These are phyloP conservation scores for Myxozyma neotropica DNA, from an alignment of 805 yeast genomes.

Conservation along the genomic window DNA sequence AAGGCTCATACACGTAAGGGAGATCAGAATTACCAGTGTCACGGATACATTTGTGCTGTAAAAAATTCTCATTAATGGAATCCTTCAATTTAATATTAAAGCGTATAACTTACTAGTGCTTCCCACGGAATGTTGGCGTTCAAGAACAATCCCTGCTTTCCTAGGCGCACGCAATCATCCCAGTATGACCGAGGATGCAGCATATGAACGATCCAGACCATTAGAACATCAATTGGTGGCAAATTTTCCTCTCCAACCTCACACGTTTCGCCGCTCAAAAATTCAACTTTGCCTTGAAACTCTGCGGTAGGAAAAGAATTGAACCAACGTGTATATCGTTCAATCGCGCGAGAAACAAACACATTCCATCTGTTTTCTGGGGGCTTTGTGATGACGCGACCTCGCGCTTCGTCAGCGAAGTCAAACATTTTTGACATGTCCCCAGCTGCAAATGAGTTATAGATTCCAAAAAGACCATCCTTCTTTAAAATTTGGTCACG, in stretches of 20 bases:
- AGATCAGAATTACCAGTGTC: not conserved
- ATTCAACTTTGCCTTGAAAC: not conserved
- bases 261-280: not conserved
- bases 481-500: not conserved
- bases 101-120: slow-evolving; percentile 3
- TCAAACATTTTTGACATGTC: slow-evolving; percentile 19
- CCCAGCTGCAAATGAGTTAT: slow-evolving; percentile 2
- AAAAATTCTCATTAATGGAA: not conserved
- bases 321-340: slow-evolving; percentile 18
- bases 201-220: slow-evolving; percentile 37
- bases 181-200: slow-evolving; percentile 34
- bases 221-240: slow-evolving; percentile 37
- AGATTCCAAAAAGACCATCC: slow-evolving; percentile 9
- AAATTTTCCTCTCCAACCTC: slow-evolving; percentile 5
- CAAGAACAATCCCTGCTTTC: slow-evolving; percentile 2
- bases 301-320: slow-evolving; percentile 2
- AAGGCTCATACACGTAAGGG: slow-evolving; percentile 4
- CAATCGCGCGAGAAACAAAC: slow-evolving; percentile 19
- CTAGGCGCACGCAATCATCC: slow-evolving; percentile 28
- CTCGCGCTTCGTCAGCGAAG: not conserved
- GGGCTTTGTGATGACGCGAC: not conserved
- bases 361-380: slow-evolving; percentile 11
- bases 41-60: no score
- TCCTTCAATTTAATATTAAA: not conserved
- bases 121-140: slow-evolving; percentile 9